These are phyloP conservation scores for Russula vinacea DNA, from an alignment of 768 basidiomycete genomes.

Conservation along the genomic window DNA sequence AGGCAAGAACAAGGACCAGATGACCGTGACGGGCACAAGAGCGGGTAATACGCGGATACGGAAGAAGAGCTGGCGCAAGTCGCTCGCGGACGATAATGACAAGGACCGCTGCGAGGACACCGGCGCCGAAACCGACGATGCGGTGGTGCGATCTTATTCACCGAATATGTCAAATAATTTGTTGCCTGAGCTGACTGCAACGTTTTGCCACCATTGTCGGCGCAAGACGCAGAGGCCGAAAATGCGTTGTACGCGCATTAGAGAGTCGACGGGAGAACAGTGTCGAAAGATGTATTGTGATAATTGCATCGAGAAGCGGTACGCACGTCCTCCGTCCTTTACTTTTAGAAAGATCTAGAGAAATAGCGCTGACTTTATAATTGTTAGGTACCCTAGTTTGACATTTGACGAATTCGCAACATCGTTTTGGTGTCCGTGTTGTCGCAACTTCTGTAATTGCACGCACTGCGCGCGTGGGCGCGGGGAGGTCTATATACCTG, in stretches of 20 bases:
- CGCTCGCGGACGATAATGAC: not conserved
- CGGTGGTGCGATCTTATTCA: not conserved
- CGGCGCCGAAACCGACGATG: not conserved
- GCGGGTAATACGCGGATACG: not conserved
- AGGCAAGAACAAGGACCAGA: constrained; percentile 1
- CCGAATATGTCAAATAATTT: not conserved
- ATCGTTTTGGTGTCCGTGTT: constrained; percentile 45
- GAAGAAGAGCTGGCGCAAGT: constrained; percentile 20
- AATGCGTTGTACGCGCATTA: constrained; percentile 20
- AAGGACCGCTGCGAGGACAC: not conserved
- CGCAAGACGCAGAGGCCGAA: constrained; percentile 11
- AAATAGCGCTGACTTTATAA: not conserved
- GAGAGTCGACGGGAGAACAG: not conserved
- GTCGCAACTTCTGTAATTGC: constrained; percentile 49
- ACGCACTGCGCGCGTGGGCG: constrained; percentile 44
- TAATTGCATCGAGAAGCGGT: constrained; percentile 27
- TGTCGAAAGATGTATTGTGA: constrained; percentile 25
- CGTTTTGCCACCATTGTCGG: constrained; percentile 28
- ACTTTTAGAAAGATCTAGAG: not conserved
- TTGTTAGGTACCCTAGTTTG: constrained; percentile 42
- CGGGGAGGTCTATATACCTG: constrained; percentile 47
- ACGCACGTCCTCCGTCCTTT: not conserved
- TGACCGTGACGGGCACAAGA: not conserved
- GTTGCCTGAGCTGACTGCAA: not conserved
- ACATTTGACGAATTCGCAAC: constrained; percentile 36